Conservation (phyloP, 2,329 filamentous ascomycete genomes). For the Cadophora gregata region DNA sequence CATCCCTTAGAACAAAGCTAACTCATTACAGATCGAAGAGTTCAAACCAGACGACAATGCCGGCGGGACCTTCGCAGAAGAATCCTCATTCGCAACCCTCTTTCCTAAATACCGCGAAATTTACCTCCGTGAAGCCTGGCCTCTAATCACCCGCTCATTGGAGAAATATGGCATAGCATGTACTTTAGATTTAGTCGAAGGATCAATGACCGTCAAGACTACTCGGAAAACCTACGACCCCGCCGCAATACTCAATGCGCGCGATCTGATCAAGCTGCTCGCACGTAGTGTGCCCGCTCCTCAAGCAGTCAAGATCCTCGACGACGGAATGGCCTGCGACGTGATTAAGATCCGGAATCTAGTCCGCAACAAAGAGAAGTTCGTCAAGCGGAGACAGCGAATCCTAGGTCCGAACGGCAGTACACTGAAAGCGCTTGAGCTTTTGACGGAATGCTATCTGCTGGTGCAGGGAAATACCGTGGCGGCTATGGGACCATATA, state of each 20-base stretch:
- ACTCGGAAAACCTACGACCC: constrained; percentile 92
- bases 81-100: constrained; percentile 85
- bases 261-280: constrained; percentile 92
- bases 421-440: constrained; percentile 91
- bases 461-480: constrained; percentile 98
- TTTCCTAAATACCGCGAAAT: constrained; percentile 98
- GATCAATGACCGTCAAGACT: constrained; percentile 95
- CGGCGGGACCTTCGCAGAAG: constrained; percentile 86
- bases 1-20: constrained; percentile 10
- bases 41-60: constrained; percentile 88
- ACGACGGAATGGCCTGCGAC: constrained; percentile 90
- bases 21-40: constrained; percentile 67
- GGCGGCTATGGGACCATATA: constrained; percentile 87
- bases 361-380: constrained; percentile 91
- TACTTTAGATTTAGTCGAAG: constrained; percentile 91
- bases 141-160: constrained; percentile 83
- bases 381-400: constrained; percentile 91
- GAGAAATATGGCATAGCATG: constrained; percentile 90
- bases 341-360: constrained; percentile 94
- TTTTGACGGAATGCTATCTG: constrained; percentile 90
- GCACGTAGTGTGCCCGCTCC: constrained; percentile 90
- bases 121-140: constrained; percentile 93
- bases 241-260: constrained; percentile 88
- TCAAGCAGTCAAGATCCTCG: constrained; percentile 91
- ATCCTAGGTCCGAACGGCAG: constrained; percentile 91